Percentiles rank a stretch among this genome's conserved stretches.
Evolutionary conservation across 768 basidiomycete genomes (phyloP).

Genomic region (Leucocoprinus leucothites): DNA sequence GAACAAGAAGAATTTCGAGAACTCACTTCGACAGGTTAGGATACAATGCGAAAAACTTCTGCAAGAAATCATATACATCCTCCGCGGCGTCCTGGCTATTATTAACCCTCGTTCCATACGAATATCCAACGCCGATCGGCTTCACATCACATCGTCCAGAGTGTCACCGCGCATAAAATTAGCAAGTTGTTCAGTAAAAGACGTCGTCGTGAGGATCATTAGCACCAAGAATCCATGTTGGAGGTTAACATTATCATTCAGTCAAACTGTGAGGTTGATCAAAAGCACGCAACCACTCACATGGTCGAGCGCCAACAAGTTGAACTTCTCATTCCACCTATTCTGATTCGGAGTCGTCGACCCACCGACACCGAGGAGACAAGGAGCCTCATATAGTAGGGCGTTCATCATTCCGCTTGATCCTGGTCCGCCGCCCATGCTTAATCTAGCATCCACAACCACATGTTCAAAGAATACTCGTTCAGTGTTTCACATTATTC

Average conservation of each 20-base stretch:
- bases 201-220: too few relatives aligned
- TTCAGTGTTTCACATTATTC: too few relatives aligned
- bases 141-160: conserved; percentile 4
- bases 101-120: conserved; percentile 30
- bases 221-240: too few relatives aligned
- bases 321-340: conserved; percentile 23
- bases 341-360: conserved; percentile 21
- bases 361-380: conserved; percentile 20
- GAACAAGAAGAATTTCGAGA: neutral
- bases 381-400: conserved; percentile 24
- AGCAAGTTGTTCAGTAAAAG: neutral
- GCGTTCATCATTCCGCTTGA: conserved; percentile 26
- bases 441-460: conserved; percentile 20
- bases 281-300: conserved; percentile 10
- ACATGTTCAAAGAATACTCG: too few relatives aligned
- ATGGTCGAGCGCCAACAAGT: conserved; percentile 24
- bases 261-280: too few relatives aligned
- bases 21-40: conserved; percentile 17
- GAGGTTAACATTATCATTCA: too few relatives aligned
- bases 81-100: conserved; percentile 26
- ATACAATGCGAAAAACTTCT: conserved; percentile 28
- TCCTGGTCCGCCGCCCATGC: conserved; percentile 33
- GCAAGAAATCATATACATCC: conserved; percentile 34
- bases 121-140: conserved; percentile 32
- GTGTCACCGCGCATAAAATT: neutral